Conservation (phyloP, 129 eudicot species). For the Centella asiatica region DNA sequence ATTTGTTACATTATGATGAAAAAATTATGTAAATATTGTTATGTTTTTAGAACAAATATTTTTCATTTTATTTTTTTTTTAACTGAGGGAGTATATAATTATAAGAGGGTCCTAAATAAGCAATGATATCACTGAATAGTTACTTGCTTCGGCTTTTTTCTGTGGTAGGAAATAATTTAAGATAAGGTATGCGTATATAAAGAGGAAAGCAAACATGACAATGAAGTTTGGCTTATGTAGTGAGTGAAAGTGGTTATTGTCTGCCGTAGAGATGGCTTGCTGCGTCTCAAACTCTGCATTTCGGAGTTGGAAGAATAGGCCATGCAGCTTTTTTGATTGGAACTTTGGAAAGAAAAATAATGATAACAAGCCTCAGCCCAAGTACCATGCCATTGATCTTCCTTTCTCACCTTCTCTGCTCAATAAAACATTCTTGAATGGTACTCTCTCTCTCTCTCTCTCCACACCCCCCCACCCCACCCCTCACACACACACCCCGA, state of each 20-base stretch:
- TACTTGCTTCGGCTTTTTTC: no score
- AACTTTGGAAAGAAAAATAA: constrained; percentile 39
- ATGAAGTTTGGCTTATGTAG: neutral
- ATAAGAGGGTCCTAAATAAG: no score
- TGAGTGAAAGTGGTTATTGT: neutral
- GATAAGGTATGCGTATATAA: constrained; percentile 28
- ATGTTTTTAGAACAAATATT: no score
- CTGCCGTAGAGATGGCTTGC: constrained; percentile 32
- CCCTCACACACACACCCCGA: neutral
- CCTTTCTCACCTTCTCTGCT: constrained; percentile 75
- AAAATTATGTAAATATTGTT: no score
- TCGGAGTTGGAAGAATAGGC: constrained; percentile 17
- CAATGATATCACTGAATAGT: no score
- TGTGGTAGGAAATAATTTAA: neutral
- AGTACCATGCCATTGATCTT: constrained; percentile 62
- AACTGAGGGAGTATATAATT: no score
- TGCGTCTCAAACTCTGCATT: constrained; percentile 33
- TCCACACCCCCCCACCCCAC: neutral
- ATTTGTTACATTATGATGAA: no score
- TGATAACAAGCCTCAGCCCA: constrained; percentile 39
- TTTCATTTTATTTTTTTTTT: no score
- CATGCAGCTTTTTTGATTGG: constrained; percentile 64
- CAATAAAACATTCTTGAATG: constrained; percentile 68
- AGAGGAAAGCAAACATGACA: neutral
- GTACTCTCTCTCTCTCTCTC: constrained; percentile 29